These are phyloP conservation scores for Hirschioporus abietinus DNA, from an alignment of 768 basidiomycete species.

Conservation along the genomic window DNA sequence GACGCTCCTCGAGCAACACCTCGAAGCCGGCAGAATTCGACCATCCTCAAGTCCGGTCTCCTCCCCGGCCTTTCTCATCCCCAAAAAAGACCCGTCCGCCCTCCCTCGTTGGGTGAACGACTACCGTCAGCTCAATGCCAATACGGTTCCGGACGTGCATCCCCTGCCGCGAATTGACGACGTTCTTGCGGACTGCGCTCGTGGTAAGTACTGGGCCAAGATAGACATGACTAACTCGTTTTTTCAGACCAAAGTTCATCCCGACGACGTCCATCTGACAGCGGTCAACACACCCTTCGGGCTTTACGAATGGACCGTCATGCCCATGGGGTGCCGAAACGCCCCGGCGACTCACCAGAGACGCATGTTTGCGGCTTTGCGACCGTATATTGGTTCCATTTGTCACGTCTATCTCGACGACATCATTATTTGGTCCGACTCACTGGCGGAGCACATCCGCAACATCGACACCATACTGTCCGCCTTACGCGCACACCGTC, in stretches of 20 bases:
- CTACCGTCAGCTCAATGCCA: slow-evolving; percentile 27
- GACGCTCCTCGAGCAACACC: slow-evolving; percentile 27
- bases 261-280: slow-evolving; percentile 12
- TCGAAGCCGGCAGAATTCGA: slow-evolving; percentile 25
- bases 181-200: slow-evolving; percentile 30
- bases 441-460: no score
- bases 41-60: slow-evolving; percentile 25
- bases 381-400: slow-evolving; percentile 8
- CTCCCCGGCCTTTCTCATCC: slow-evolving; percentile 35
- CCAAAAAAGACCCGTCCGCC: slow-evolving; percentile 22
- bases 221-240: slow-evolving; percentile 34
- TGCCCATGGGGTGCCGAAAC: no score
- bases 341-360: slow-evolving; percentile 12
- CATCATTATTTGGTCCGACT: no score
- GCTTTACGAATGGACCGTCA: slow-evolving; percentile 14
- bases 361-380: slow-evolving; percentile 8
- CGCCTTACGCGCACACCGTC: no score
- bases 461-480: no score
- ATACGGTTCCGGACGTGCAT: slow-evolving; percentile 24
- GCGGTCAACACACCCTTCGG: slow-evolving; percentile 13
- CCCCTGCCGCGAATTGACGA: slow-evolving; percentile 21
- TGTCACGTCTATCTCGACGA: no score
- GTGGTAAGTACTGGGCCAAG: slow-evolving; percentile 30
- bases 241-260: no score
- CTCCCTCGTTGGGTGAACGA: slow-evolving; percentile 33